Evolutionary conservation across 106 monocot species (phyloP).

Genomic region (Dactylorhiza incarnata): DNA sequence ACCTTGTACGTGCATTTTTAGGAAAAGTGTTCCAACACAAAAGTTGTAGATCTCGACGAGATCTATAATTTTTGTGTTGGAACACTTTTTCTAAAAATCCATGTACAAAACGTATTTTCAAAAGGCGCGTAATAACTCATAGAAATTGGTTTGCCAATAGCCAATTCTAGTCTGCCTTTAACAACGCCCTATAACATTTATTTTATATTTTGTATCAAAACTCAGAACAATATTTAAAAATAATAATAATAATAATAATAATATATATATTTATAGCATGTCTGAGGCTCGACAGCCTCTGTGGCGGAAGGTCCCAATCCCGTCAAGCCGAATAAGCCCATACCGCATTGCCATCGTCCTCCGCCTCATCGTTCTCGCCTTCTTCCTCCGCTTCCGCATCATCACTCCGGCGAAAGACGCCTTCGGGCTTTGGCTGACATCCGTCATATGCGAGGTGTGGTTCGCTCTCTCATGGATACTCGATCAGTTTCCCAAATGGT

Average conservation of each 20-base stretch:
- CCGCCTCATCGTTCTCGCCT: constrained; percentile 68
- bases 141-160: too few species aligned
- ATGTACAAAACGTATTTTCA: too few species aligned
- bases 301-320: constrained; percentile 87
- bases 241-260: neutral
- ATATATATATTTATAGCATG: constrained; percentile 26
- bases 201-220: too few species aligned
- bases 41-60: too few species aligned
- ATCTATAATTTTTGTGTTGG: too few species aligned
- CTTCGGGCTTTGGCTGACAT: constrained; percentile 81
- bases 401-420: constrained; percentile 77
- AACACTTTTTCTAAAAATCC: too few species aligned
- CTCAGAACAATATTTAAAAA: too few species aligned
- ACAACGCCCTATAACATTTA: too few species aligned
- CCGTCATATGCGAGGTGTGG: constrained; percentile 94
- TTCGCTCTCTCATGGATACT: constrained; percentile 97
- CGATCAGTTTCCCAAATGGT: constrained; percentile 97
- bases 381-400: constrained; percentile 88
- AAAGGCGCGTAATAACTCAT: too few species aligned
- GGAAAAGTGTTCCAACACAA: too few species aligned
- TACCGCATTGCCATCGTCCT: constrained; percentile 88
- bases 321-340: constrained; percentile 81
- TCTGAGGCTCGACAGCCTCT: constrained; percentile 90
- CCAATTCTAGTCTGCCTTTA: too few species aligned
- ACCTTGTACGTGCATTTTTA: too few species aligned